Evolutionary conservation across 768 basidiomycete species (phyloP).

Genomic region (Collybia mongolica): DNA sequence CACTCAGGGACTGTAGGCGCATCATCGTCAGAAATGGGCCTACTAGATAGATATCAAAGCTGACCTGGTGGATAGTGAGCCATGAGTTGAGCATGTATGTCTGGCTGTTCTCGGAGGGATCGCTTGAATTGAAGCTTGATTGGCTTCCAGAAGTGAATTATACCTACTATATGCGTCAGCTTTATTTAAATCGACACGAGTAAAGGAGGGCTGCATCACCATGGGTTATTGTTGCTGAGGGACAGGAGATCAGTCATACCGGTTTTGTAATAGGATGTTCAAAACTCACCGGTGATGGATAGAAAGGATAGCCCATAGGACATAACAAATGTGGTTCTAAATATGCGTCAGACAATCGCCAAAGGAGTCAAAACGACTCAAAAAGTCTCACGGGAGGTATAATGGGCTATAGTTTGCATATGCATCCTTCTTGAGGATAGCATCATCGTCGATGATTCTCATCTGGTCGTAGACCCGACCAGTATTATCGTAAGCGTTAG

Average conservation of each 20-base stretch:
- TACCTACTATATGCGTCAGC: conserved; percentile 22
- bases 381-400: conserved; percentile 38
- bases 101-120: conserved; percentile 53
- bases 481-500: conserved; percentile 58
- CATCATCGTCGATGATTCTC: conserved; percentile 37
- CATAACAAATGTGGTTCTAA: conserved; percentile 52
- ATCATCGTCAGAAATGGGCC: background rate
- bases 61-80: conserved; percentile 46
- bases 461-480: conserved; percentile 43
- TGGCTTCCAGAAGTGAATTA: conserved; percentile 58
- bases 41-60: background rate
- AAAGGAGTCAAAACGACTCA: background rate
- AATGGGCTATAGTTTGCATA: conserved; percentile 49
- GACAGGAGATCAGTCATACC: background rate
- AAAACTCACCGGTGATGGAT: conserved; percentile 53
- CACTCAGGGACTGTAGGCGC: conserved; percentile 52
- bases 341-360: background rate
- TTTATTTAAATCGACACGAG: background rate
- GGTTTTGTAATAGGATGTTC: background rate
- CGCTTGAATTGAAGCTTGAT: conserved; percentile 50
- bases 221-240: conserved; percentile 44
- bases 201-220: conserved; percentile 18
- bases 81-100: conserved; percentile 64
- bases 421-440: conserved; percentile 38
- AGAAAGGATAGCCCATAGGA: conserved; percentile 62